Evolutionary conservation across 163 green algal species (phyloP).

Genomic region (Scenedesmus sp.): DNA sequence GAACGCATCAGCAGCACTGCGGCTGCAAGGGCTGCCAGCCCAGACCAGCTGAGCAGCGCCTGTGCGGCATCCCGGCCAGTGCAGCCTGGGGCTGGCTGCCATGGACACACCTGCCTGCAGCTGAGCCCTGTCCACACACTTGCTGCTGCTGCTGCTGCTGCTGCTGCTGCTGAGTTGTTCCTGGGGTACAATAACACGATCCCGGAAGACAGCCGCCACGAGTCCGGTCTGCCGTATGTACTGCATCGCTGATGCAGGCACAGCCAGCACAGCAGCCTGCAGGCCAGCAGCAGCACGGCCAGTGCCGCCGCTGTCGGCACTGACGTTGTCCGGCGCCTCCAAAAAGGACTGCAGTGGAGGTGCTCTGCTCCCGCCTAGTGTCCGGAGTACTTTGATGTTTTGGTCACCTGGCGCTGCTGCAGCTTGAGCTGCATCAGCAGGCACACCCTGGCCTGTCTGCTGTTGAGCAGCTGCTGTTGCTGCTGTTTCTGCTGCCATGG

Average conservation of each 20-base stretch:
- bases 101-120: background rate
- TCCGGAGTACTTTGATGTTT: background rate
- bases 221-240: background rate
- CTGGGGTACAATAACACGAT: background rate
- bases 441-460: background rate
- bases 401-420: background rate
- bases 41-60: background rate
- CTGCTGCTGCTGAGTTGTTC: background rate
- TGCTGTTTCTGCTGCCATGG: background rate
- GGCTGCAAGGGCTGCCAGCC: background rate
- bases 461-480: background rate
- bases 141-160: conserved; percentile 2
- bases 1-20: background rate
- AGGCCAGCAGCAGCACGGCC: background rate
- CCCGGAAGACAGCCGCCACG: background rate
- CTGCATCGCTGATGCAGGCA: background rate
- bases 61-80: background rate
- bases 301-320: background rate
- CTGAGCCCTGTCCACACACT: background rate
- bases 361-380: background rate
- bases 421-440: background rate
- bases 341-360: background rate
- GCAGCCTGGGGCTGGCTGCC: background rate
- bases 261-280: background rate
- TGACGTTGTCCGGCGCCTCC: background rate